phyloP scores from a whole-genome alignment of 1,284 basidiomycete species.

The Sporisorium scitamineum region DNA sequence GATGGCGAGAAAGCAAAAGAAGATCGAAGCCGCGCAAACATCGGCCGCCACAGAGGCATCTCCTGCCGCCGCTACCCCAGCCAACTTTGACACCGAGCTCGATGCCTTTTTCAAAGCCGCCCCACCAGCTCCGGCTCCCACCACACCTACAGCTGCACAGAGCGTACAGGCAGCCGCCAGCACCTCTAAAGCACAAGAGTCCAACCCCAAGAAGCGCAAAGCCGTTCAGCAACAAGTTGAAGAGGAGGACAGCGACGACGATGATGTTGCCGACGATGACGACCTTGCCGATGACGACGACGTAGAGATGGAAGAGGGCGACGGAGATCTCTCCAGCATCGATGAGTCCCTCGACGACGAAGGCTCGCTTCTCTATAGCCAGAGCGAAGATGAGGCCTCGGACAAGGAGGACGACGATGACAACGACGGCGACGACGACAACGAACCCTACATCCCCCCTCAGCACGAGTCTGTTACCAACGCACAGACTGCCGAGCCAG shows the following conservation, averaged over 20 bases:
- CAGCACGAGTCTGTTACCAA: slow-evolving; percentile 70
- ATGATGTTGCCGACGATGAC: slow-evolving; percentile 5
- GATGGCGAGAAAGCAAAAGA: slow-evolving; percentile 37
- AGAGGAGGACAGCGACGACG: slow-evolving; percentile 12
- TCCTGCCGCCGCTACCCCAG: slow-evolving; percentile 5
- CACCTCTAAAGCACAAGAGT: slow-evolving; percentile 12
- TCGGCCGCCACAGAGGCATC: neutral
- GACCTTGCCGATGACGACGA: slow-evolving; percentile 24
- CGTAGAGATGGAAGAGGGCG: slow-evolving; percentile 43
- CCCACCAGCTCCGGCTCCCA: slow-evolving; percentile 21
- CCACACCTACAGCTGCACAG: neutral
- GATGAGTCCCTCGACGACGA: slow-evolving; percentile 41
- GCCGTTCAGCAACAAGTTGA: slow-evolving; percentile 12
- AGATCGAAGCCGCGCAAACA: neutral
- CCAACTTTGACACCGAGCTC: slow-evolving; percentile 59
- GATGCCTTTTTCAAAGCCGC: slow-evolving; percentile 62
- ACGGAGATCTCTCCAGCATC: slow-evolving; percentile 40
- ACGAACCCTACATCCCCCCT: slow-evolving; percentile 56
- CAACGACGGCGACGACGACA: slow-evolving; percentile 38
- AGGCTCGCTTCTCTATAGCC: slow-evolving; percentile 33
- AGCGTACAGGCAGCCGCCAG: neutral
- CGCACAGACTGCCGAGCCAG: slow-evolving; percentile 21
- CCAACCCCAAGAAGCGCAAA: slow-evolving; percentile 43
- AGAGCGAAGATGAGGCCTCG: slow-evolving; percentile 30
- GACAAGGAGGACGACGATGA: slow-evolving; percentile 27